phyloP scores from a whole-genome alignment of 2,329 filamentous ascomycete species.

The Elsinoe australis region DNA sequence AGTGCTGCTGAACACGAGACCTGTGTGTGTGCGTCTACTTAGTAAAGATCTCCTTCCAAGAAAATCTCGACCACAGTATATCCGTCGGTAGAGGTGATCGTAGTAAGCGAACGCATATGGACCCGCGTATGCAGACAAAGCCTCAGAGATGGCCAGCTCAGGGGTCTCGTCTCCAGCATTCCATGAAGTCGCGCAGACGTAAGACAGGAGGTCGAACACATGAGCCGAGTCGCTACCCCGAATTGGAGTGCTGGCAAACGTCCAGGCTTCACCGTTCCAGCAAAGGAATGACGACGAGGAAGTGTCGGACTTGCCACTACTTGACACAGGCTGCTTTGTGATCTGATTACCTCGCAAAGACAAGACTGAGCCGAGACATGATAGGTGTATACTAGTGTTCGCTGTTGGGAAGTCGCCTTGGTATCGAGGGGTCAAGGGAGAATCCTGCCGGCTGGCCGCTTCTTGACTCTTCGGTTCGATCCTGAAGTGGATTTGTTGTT shows the following conservation, averaged over 20 bases:
- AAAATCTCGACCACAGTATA: conserved; percentile 82
- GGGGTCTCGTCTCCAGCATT: not conserved
- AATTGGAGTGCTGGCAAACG: conserved; percentile 52
- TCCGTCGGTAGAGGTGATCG: conserved; percentile 51
- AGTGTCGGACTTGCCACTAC: conserved; percentile 34
- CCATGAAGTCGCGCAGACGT: conserved; percentile 20
- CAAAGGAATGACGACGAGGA: conserved; percentile 59
- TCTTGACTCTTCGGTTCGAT: not conserved
- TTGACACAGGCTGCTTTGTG: conserved; percentile 64
- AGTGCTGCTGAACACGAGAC: conserved; percentile 62
- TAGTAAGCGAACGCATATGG: conserved; percentile 88
- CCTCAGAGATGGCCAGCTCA: conserved; percentile 11
- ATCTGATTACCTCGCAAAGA: conserved; percentile 70
- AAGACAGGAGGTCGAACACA: conserved; percentile 54
- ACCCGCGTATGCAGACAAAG: conserved; percentile 40
- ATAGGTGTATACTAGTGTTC: conserved; percentile 37
- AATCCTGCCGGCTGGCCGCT: not conserved
- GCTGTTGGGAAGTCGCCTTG: not conserved
- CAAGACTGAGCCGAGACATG: conserved; percentile 78
- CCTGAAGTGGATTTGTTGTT: not conserved
- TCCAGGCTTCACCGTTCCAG: conserved; percentile 98
- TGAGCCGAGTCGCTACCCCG: conserved; percentile 68
- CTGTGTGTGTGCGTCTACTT: conserved; percentile 41
- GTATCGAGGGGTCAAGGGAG: conserved; percentile 4
- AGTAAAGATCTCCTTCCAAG: conserved; percentile 81